These are phyloP conservation scores for Entrophospora sp. DNA, from an alignment of 192 early-diverging fungal genomes.

Conservation along the genomic window DNA sequence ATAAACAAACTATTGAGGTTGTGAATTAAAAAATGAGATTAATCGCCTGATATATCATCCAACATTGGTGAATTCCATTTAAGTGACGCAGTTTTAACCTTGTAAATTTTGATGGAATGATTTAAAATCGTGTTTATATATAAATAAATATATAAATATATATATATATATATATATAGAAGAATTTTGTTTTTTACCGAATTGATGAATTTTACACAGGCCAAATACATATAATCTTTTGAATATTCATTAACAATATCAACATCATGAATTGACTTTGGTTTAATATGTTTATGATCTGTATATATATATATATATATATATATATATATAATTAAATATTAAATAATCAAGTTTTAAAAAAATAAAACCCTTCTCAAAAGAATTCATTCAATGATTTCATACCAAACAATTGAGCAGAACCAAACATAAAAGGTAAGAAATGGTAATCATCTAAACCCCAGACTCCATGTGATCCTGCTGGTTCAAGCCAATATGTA, in stretches of 20 bases:
- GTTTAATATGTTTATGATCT: constrained; percentile 84
- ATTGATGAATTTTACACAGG: constrained; percentile 89
- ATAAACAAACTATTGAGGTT: not conserved
- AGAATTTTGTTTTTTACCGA: constrained; percentile 41
- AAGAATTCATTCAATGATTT: not conserved
- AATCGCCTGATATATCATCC: constrained; percentile 78
- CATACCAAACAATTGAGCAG: constrained; percentile 69
- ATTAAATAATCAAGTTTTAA: not conserved
- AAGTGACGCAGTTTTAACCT: constrained; percentile 60
- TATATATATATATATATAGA: not conserved
- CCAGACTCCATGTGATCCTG: constrained; percentile 98
- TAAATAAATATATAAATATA: not conserved
- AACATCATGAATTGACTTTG: constrained; percentile 87
- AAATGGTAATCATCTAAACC: constrained; percentile 98
- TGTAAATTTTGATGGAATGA: too few relatives aligned
- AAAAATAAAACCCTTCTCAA: not conserved
- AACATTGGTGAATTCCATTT: constrained; percentile 93
- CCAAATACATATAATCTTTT: constrained; percentile 92
- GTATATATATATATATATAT: not conserved
- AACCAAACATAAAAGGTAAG: constrained; percentile 89
- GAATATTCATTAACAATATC: constrained; percentile 87
- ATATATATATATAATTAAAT: too few relatives aligned
- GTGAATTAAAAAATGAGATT: not conserved
- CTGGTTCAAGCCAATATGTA: constrained; percentile 93
- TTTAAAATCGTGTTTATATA: too few relatives aligned